Evolutionary conservation across 106 monocot species (phyloP), one percentile per base, ranked within the genome.

Genomic region (Narthecium ossifragum): DNA sequence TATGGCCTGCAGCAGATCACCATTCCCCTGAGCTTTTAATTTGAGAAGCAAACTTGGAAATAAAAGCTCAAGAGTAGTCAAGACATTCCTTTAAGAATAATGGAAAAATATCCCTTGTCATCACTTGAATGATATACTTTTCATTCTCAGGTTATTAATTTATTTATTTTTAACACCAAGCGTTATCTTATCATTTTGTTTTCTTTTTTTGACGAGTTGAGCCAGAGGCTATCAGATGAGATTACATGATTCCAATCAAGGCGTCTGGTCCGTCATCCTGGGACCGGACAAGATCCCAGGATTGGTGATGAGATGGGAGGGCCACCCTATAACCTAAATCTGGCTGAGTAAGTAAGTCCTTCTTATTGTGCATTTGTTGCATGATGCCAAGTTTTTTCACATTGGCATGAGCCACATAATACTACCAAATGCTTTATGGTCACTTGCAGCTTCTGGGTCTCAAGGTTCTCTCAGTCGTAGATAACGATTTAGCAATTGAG

Each of bases 401-500:
- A 28, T 12, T 29, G 17, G 5, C 34, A 2, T 43, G 15, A 46
- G 31, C 10, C 4, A 36, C 2, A 54, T 7, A 47, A 30, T n/a
- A 40, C 31, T 64, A 58, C 64, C 60, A 86, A 81, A 59, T 86
- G 78, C 59, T 64, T 62, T 51, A 28, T 68, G 45, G 86, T 81
- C n/a, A n/a, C 32, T 46, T 86, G 37, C 63, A 46, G 31, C 72
- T 72, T 5, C 11, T 69, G 39, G 78, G 81, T 58, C 78, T 86
- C 66, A 68, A 61, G 34, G 65, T 67, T 47, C n/a, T 75, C 13
- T 71, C 64, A 11, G 60, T 81, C 25, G 61, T 55, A 34, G 81
- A 86, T 58, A 86, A 86, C 66, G 81, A 74, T 11, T 66, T 89
- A 51, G 89, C 84, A 27, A 65, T 89, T 23, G 62, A 51, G 66